Evolutionary conservation across 2,329 filamentous ascomycete genomes (phyloP).

Genomic region (Venturia pyrina): DNA sequence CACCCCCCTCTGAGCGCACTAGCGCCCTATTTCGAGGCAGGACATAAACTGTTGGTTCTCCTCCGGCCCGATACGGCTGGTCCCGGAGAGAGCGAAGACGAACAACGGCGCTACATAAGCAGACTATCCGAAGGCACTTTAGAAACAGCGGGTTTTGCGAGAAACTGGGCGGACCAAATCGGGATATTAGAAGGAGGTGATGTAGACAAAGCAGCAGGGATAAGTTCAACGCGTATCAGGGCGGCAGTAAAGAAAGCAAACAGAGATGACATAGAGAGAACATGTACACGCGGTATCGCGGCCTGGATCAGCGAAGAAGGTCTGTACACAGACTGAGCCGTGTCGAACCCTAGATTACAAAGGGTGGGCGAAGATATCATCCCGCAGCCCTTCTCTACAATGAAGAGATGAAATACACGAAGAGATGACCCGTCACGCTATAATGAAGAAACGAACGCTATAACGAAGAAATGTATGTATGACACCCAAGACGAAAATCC

Average conservation of each 20-base stretch:
- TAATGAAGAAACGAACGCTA: too few species aligned
- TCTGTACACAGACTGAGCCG: constrained; percentile 38
- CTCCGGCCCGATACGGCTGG: constrained; percentile 41
- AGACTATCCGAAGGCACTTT: constrained; percentile 37
- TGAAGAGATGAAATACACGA: neutral
- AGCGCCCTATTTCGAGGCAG: constrained; percentile 49
- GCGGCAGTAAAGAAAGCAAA: constrained; percentile 41
- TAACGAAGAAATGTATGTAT: too few species aligned
- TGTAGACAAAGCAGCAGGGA: constrained; percentile 21
- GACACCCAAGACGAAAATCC: too few species aligned
- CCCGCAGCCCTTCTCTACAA: too few species aligned
- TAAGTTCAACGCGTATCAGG: constrained; percentile 54
- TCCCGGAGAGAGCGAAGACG: constrained; percentile 33
- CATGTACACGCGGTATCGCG: constrained; percentile 49
- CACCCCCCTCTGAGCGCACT: constrained; percentile 43
- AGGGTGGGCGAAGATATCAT: too few species aligned
- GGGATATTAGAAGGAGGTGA: constrained; percentile 46
- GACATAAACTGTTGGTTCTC: constrained; percentile 53
- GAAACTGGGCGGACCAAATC: constrained; percentile 50
- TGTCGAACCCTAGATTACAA: too few species aligned
- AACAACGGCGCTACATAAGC: constrained; percentile 46
- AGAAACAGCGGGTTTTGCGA: constrained; percentile 44
- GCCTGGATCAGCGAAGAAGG: constrained; percentile 47
- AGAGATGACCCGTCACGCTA: too few species aligned
- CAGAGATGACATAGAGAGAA: constrained; percentile 35